Evolutionary conservation across 441 rosid genomes (phyloP).

Genomic region (Populus tomentosa): DNA sequence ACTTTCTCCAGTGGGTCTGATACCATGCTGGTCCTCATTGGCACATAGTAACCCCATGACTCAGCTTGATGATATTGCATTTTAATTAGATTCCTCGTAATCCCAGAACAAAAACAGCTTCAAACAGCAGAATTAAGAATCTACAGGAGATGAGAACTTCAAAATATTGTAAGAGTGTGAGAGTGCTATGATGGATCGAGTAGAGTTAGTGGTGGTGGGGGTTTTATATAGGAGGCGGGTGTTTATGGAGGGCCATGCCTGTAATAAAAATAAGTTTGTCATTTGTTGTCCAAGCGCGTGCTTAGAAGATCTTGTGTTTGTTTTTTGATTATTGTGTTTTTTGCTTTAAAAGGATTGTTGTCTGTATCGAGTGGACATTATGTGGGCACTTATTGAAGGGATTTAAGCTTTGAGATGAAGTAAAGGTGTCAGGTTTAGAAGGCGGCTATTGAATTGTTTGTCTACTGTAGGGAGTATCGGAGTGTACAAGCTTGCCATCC

Average conservation of each 20-base stretch:
- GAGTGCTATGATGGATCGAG: background rate
- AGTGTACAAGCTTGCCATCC: background rate
- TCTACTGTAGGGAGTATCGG: slow-evolving; percentile 14
- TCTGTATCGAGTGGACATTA: slow-evolving; percentile 27
- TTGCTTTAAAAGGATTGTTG: slow-evolving; percentile 39
- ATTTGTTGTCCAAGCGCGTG: slow-evolving; percentile 53
- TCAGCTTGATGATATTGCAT: slow-evolving; percentile 29
- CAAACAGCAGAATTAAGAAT: background rate
- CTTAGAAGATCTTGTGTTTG: slow-evolving; percentile 19
- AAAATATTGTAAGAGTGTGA: too few species aligned
- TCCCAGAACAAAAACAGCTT: background rate
- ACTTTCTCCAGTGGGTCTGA: slow-evolving; percentile 42
- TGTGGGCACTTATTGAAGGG: slow-evolving; percentile 2
- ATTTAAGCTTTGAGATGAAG: slow-evolving; percentile 6
- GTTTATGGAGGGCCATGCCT: background rate
- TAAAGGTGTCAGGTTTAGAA: slow-evolving; percentile 12
- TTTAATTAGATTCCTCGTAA: background rate
- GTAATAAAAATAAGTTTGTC: slow-evolving; percentile 33
- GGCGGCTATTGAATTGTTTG: slow-evolving; percentile 33
- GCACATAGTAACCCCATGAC: slow-evolving; percentile 15
- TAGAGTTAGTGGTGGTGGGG: background rate
- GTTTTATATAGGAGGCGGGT: background rate
- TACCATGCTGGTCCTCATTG: slow-evolving; percentile 1
- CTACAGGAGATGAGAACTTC: background rate
- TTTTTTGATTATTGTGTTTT: slow-evolving; percentile 2